phyloP scores from a whole-genome alignment of 2,329 filamentous ascomycete genomes.

The Trichoderma hamatum region DNA sequence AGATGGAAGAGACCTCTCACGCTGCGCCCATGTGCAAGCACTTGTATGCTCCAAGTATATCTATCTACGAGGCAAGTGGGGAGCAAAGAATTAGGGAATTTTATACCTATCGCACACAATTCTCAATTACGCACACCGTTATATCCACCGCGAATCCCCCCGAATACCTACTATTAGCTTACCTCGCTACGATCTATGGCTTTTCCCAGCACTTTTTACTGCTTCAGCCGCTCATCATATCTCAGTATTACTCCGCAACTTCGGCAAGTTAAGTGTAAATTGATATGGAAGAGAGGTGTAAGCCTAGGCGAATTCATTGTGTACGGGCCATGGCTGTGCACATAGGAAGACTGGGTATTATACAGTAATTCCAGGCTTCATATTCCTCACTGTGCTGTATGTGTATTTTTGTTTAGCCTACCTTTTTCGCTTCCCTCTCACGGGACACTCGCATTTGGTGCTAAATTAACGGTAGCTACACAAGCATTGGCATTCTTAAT shows the following conservation, averaged over 20 bases:
- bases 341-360: too few species aligned
- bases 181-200: not conserved
- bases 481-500: slow-evolving; percentile 4
- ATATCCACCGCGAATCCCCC: too few species aligned
- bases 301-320: not conserved
- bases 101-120: not conserved
- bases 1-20: not conserved
- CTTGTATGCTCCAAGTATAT: not conserved
- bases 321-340: not conserved
- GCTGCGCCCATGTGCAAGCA: not conserved
- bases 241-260: not conserved
- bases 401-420: not conserved
- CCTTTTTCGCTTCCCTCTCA: not conserved
- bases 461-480: slow-evolving; percentile 17
- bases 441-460: slow-evolving; percentile 15
- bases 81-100: too few species aligned
- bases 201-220: not conserved
- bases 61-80: not conserved
- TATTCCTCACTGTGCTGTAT: not conserved
- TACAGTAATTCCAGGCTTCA: too few species aligned
- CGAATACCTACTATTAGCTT: too few species aligned
- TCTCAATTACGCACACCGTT: not conserved
- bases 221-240: not conserved
- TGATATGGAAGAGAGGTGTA: not conserved
- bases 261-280: not conserved